These are phyloP conservation scores for Brassica carinata DNA, from an alignment of 345 rosid species.

Conservation along the genomic window DNA sequence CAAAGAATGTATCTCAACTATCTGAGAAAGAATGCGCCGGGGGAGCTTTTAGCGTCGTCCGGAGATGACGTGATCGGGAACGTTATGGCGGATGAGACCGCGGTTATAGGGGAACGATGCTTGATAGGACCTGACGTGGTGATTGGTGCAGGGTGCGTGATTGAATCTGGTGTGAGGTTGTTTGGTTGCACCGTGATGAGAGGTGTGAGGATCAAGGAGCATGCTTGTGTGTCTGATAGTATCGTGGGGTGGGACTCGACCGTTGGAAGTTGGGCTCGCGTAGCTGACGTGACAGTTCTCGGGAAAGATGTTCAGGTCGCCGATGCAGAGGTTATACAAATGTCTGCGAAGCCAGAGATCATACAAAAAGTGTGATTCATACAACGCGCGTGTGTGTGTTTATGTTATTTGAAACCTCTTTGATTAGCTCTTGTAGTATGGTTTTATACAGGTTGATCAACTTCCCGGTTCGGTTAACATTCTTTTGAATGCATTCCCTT, in stretches of 20 bases:
- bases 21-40: constrained; percentile 53
- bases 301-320: constrained; percentile 84
- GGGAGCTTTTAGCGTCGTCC: constrained; percentile 48
- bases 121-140: constrained; percentile 94
- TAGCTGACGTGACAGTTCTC: constrained; percentile 82
- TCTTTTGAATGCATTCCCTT: neutral
- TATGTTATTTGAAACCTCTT: neutral
- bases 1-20: constrained; percentile 82
- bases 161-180: constrained; percentile 81
- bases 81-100: constrained; percentile 72
- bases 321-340: constrained; percentile 44
- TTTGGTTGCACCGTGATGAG: constrained; percentile 88
- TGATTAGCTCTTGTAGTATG: too few relatives aligned
- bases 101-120: constrained; percentile 77
- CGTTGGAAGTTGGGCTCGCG: constrained; percentile 86
- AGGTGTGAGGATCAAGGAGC: constrained; percentile 78
- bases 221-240: constrained; percentile 82
- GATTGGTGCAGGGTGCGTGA: constrained; percentile 80
- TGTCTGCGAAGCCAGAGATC: neutral
- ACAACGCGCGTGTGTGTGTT: too few relatives aligned
- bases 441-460: neutral
- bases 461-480: neutral
- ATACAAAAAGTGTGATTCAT: neutral
- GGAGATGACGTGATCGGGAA: constrained; percentile 72
- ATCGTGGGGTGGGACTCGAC: constrained; percentile 94